Evolutionary conservation across 768 basidiomycete species (phyloP).

Genomic region (Jaapia argillacea): DNA sequence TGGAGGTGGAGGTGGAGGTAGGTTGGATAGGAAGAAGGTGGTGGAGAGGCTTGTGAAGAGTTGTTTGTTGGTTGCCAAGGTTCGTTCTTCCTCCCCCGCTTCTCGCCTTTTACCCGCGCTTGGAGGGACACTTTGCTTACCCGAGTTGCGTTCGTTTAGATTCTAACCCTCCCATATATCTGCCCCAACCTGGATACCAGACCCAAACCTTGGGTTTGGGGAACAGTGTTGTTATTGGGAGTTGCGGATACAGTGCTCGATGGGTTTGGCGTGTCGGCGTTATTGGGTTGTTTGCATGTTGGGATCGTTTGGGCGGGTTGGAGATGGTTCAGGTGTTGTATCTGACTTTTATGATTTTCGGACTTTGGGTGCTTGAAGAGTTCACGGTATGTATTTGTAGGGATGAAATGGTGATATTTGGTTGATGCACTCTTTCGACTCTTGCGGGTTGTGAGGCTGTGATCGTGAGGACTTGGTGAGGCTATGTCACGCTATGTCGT

Average conservation of each 20-base stretch:
- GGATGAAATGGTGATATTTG: too few species aligned
- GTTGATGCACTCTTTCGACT: too few species aligned
- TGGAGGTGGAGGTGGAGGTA: too few species aligned
- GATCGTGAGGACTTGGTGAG: too few species aligned
- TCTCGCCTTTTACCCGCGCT: too few species aligned
- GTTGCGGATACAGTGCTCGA: slow-evolving; percentile 38
- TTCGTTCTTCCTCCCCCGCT: neutral
- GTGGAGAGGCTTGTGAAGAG: neutral
- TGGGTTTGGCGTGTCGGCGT: slow-evolving; percentile 22
- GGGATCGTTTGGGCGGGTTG: neutral
- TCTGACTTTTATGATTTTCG: too few species aligned
- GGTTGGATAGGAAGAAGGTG: neutral
- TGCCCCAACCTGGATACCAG: slow-evolving; percentile 13
- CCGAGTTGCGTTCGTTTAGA: neutral
- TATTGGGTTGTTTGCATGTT: slow-evolving; percentile 29
- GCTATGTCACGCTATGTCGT: too few species aligned
- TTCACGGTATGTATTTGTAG: too few species aligned
- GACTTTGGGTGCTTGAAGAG: too few species aligned
- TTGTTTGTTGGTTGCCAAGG: neutral
- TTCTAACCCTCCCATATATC: slow-evolving; percentile 13
- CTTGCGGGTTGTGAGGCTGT: too few species aligned
- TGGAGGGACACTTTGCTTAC: neutral
- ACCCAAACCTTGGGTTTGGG: slow-evolving; percentile 16
- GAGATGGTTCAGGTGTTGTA: too few species aligned
- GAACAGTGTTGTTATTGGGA: slow-evolving; percentile 24